phyloP scores from a whole-genome alignment of 2,329 filamentous ascomycete species.

The Penicillium sp. region DNA sequence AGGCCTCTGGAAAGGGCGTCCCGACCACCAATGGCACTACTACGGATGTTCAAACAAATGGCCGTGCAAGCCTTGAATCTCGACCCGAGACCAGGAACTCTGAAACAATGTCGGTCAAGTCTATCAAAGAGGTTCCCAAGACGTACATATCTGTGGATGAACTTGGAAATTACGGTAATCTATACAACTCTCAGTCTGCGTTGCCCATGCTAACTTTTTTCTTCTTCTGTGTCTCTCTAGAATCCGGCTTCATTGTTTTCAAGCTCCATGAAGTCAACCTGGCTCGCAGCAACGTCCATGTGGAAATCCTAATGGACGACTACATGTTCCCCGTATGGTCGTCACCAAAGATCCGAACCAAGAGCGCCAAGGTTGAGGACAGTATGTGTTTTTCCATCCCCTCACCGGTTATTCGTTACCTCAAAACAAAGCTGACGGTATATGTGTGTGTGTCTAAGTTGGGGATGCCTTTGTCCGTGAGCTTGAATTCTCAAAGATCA shows the following conservation, averaged over 20 bases:
- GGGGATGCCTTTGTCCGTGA: slow-evolving; percentile 96
- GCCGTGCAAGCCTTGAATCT: slow-evolving; percentile 44
- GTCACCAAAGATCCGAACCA: slow-evolving; percentile 75
- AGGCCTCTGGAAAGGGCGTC: slow-evolving; percentile 36
- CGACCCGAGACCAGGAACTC: slow-evolving; percentile 46
- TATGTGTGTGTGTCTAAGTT: slow-evolving; percentile 47
- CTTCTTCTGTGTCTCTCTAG: slow-evolving; percentile 46
- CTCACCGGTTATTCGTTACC: too few species aligned
- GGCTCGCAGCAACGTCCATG: slow-evolving; percentile 72
- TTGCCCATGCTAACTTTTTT: background rate
- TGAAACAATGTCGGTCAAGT: slow-evolving; percentile 51
- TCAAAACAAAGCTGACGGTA: slow-evolving; percentile 24
- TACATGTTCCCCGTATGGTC: slow-evolving; percentile 89
- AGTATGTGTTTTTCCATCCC: slow-evolving; percentile 52
- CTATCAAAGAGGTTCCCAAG: slow-evolving; percentile 68
- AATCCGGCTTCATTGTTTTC: slow-evolving; percentile 93
- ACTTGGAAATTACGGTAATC: slow-evolving; percentile 72
- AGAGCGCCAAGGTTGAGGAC: slow-evolving; percentile 78
- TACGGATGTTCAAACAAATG: slow-evolving; percentile 27
- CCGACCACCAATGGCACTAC: slow-evolving; percentile 46
- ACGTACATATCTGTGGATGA: slow-evolving; percentile 79
- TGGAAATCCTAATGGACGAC: slow-evolving; percentile 93
- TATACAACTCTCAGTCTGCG: slow-evolving; percentile 27
- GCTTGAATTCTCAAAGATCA: slow-evolving; percentile 94
- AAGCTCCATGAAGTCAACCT: slow-evolving; percentile 90